Evolutionary conservation across 2,329 filamentous ascomycete species (phyloP).

Genomic region (Corynespora cassiicola): DNA sequence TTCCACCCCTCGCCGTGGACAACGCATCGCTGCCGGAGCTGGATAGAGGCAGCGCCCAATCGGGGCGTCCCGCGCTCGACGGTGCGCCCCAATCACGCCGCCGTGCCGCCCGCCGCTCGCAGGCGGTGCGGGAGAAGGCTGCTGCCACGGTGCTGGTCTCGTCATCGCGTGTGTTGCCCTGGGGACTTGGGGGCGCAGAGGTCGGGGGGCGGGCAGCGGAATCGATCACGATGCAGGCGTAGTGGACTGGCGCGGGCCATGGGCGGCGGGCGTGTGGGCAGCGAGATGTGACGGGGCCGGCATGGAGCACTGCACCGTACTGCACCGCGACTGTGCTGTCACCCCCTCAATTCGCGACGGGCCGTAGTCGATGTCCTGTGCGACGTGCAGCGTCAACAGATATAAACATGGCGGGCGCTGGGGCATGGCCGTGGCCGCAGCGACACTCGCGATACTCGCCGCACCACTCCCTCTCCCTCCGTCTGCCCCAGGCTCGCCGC

Average conservation of each 20-base stretch:
- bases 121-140: slow-evolving; percentile 19
- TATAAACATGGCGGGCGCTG: slow-evolving; percentile 33
- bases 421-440: slow-evolving; percentile 9
- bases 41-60: slow-evolving; percentile 25
- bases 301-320: slow-evolving; percentile 17
- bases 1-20: slow-evolving; percentile 22
- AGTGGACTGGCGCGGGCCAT: slow-evolving; percentile 4
- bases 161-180: slow-evolving; percentile 23
- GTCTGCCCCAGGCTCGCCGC: slow-evolving; percentile 9
- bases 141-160: slow-evolving; percentile 4
- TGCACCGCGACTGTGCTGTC: slow-evolving; percentile 27
- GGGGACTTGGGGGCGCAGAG: slow-evolving; percentile 5
- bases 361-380: slow-evolving; percentile 20
- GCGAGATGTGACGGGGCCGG: slow-evolving; percentile 24
- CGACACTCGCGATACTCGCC: too few species aligned
- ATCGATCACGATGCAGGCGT: slow-evolving; percentile 21
- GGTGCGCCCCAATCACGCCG: slow-evolving; percentile 11
- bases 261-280: slow-evolving; percentile 6
- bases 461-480: slow-evolving; percentile 5
- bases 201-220: too few species aligned
- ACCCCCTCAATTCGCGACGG: slow-evolving; percentile 10
- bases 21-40: slow-evolving; percentile 40
- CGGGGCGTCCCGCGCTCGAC: slow-evolving; percentile 8
- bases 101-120: slow-evolving; percentile 13
- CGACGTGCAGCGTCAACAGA: slow-evolving; percentile 28